Evolutionary conservation across 805 yeast species (phyloP).

Genomic region (Phaffomyces opuntiae): DNA sequence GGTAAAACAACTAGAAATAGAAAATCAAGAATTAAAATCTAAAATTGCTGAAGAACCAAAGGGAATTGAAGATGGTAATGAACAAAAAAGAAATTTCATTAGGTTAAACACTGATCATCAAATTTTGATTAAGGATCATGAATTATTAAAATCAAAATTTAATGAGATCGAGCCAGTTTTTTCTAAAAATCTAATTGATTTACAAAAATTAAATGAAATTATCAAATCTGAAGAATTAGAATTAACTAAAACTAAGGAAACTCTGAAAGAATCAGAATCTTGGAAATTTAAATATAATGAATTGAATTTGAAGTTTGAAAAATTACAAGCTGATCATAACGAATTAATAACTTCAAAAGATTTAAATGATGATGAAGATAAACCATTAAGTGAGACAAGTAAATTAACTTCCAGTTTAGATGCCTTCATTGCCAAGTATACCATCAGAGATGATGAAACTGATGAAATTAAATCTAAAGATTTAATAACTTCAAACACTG

Average conservation of each 20-base stretch:
- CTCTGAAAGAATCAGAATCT: slow-evolving; percentile 37
- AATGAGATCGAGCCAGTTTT: slow-evolving; percentile 45
- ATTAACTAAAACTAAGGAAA: slow-evolving; percentile 33
- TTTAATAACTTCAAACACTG: neutral
- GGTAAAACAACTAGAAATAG: slow-evolving; percentile 41
- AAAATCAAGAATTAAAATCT: slow-evolving; percentile 21
- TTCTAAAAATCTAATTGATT: slow-evolving; percentile 43
- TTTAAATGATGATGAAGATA: slow-evolving; percentile 28
- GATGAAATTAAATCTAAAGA: slow-evolving; percentile 10
- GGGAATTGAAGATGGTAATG: slow-evolving; percentile 14
- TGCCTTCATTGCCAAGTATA: slow-evolving; percentile 22
- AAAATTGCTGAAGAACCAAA: slow-evolving; percentile 14
- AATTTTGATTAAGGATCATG: slow-evolving; percentile 40
- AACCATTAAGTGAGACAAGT: slow-evolving; percentile 7
- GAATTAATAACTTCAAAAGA: slow-evolving; percentile 10
- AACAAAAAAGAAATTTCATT: slow-evolving; percentile 36
- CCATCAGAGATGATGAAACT: slow-evolving; percentile 13
- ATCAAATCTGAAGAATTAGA: slow-evolving; percentile 45
- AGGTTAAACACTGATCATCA: slow-evolving; percentile 38
- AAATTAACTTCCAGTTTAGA: slow-evolving; percentile 24
- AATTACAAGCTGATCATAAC: slow-evolving; percentile 36
- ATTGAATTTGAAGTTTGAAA: slow-evolving; percentile 39
- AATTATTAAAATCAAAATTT: slow-evolving; percentile 32
- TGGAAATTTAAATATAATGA: slow-evolving; percentile 40
- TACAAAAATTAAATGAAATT: slow-evolving; percentile 45